These are phyloP conservation scores for Globisporangium lucens DNA, from an alignment of 352 stramenopile genomes.

Conservation along the genomic window DNA sequence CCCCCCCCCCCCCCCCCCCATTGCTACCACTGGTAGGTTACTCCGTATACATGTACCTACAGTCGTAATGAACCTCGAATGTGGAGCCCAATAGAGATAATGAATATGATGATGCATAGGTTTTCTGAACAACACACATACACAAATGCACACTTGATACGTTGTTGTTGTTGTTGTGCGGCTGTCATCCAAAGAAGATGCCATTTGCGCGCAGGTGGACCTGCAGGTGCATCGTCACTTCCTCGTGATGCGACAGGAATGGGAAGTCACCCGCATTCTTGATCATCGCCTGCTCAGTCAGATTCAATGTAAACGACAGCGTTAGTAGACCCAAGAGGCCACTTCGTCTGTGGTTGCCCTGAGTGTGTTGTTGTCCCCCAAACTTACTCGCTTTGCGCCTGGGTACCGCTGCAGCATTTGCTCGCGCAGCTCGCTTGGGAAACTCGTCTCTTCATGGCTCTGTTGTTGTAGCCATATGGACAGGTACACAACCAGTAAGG, in stretches of 20 bases:
- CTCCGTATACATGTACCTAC: background rate
- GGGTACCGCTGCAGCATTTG: conserved; percentile 46
- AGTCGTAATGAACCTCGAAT: background rate
- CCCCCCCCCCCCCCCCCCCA: no score
- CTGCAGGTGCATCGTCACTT: conserved; percentile 76
- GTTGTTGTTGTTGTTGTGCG: background rate
- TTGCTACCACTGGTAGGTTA: no score
- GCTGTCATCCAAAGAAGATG: conserved; percentile 34
- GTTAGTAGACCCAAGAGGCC: background rate
- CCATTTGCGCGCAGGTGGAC: conserved; percentile 63
- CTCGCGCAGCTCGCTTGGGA: conserved; percentile 37
- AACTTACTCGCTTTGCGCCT: conserved; percentile 44
- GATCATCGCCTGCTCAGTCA: conserved; percentile 46
- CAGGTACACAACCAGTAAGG: background rate
- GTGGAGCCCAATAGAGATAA: conserved; percentile 11
- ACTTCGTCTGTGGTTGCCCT: no score
- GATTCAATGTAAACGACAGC: background rate
- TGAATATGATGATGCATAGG: conserved; percentile 13
- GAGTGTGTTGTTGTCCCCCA: no score
- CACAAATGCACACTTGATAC: background rate
- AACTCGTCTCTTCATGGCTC: conserved; percentile 56
- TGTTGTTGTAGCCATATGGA: conserved; percentile 7
- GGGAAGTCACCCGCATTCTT: conserved; percentile 66
- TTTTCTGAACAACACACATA: background rate
- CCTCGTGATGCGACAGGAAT: conserved; percentile 69